A percentile compares a stretch with the other conserved stretches of the same genome.
phyloP scores from a whole-genome alignment of 169 alveolate species.

The Plasmodium billcollinsi region DNA sequence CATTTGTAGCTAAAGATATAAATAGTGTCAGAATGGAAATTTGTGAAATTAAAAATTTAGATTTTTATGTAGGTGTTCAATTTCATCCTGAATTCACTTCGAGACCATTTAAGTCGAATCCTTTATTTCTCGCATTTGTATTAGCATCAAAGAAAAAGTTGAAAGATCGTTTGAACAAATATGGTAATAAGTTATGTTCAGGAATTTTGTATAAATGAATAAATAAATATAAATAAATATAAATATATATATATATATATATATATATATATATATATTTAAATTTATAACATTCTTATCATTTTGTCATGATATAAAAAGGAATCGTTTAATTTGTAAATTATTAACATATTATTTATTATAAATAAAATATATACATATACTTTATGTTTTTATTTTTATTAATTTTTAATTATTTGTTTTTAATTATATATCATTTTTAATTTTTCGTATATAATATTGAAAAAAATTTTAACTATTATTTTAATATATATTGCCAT shows the following conservation, averaged over 20 bases:
- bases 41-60: constrained; percentile 89
- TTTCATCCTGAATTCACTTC: constrained; percentile 97
- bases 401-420: no score
- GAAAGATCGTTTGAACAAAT: constrained; percentile 78
- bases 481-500: no score
- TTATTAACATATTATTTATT: no score
- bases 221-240: not conserved
- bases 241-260: not conserved
- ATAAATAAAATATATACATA: no score
- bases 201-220: constrained; percentile 77
- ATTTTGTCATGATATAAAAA: no score
- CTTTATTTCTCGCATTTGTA: constrained; percentile 89
- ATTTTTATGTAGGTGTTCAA: constrained; percentile 94
- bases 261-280: constrained; percentile 3
- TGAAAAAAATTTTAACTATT: no score
- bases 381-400: no score
- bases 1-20: constrained; percentile 92
- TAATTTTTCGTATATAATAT: no score
- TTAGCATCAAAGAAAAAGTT: constrained; percentile 88
- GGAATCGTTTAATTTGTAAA: no score
- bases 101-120: constrained; percentile 91
- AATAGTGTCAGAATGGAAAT: constrained; percentile 93
- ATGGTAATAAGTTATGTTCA: constrained; percentile 80
- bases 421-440: no score
- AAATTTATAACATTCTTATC: not conserved